Conservation (phyloP, 768 basidiomycete species). For the Mycena chlorophos region DNA sequence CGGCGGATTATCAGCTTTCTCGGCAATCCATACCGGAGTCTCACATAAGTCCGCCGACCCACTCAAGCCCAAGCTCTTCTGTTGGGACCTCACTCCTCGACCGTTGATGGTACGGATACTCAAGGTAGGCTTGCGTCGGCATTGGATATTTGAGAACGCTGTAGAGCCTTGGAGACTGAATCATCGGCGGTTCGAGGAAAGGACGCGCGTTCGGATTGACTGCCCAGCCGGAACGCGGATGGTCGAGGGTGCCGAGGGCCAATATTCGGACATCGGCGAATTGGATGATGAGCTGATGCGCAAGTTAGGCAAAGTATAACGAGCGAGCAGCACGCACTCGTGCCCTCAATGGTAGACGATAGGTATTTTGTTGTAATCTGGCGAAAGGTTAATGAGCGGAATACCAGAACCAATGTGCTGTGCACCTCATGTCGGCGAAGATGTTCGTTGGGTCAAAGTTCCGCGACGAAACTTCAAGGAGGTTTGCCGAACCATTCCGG, state of each 20-base stretch:
- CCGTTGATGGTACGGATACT: conserved; percentile 83
- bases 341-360: conserved; percentile 65
- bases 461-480: conserved; percentile 66
- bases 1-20: conserved; percentile 1
- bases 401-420: conserved; percentile 20
- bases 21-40: conserved; percentile 23
- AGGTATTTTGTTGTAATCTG: conserved; percentile 64
- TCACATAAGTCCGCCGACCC: conserved; percentile 75
- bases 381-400: conserved; percentile 26
- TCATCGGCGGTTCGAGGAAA: conserved; percentile 70
- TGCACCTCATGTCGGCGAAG: conserved; percentile 82
- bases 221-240: conserved; percentile 53
- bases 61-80: conserved; percentile 62
- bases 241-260: conserved; percentile 65
- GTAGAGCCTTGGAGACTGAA: conserved; percentile 36
- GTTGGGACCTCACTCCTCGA: conserved; percentile 57
- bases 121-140: conserved; percentile 53
- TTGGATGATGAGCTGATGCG: conserved; percentile 61
- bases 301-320: conserved; percentile 11
- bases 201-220: conserved; percentile 69
- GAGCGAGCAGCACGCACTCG: conserved; percentile 46
- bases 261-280: conserved; percentile 72
- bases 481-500: conserved; percentile 73
- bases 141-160: conserved; percentile 50
- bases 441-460: conserved; percentile 63